Percentiles rank a stretch among this genome's conserved stretches.
Conservation (phyloP, 305 asterid genomes). For the Plantago coronopus region DNA sequence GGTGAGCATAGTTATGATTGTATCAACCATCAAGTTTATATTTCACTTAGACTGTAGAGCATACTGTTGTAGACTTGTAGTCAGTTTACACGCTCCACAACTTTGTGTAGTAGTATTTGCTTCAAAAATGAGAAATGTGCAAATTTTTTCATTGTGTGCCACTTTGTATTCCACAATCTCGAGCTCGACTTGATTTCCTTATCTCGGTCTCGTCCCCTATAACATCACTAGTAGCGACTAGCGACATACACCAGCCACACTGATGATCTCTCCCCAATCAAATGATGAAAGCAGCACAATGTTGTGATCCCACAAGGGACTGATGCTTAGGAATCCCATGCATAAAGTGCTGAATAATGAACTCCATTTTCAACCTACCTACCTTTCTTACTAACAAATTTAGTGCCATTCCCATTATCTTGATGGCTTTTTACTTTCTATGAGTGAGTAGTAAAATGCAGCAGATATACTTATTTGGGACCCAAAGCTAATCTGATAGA, state of each 20-base stretch:
- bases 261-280: too few relatives aligned
- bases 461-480: constrained; percentile 24
- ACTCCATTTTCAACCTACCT: constrained; percentile 32
- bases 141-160: constrained; percentile 18
- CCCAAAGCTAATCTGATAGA: constrained; percentile 30
- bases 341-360: constrained; percentile 35
- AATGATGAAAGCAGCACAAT: constrained; percentile 29
- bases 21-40: constrained; percentile 17
- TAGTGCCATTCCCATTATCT: constrained; percentile 30
- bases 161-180: constrained; percentile 23
- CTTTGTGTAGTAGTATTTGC: constrained; percentile 22
- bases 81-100: constrained; percentile 12
- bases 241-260: too few relatives aligned
- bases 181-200: constrained; percentile 2
- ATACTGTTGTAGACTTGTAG: constrained; percentile 19
- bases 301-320: constrained; percentile 25
- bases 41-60: constrained; percentile 11
- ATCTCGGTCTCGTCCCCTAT: too few relatives aligned
- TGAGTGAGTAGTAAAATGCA: constrained; percentile 16
- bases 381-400: constrained; percentile 33
- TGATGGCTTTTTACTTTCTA: constrained; percentile 23
- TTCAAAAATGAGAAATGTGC: constrained; percentile 7
- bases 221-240: too few relatives aligned
- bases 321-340: constrained; percentile 61
- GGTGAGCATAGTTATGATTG: constrained; percentile 24